Evolutionary conservation across 1,284 basidiomycete genomes (phyloP).

Genomic region (Chalciporus sp.): DNA sequence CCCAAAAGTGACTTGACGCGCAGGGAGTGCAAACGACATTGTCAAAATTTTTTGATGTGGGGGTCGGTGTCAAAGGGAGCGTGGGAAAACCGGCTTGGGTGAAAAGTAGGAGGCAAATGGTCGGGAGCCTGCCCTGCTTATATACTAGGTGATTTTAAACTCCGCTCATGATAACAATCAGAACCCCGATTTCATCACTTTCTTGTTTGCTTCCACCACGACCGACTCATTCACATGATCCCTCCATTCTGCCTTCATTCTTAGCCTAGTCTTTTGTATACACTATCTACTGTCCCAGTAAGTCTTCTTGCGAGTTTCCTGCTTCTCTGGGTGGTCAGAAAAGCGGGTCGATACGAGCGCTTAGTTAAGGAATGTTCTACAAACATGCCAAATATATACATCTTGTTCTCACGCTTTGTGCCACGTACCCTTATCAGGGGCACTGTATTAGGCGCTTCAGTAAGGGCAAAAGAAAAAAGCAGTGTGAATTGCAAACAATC

Average conservation of each 20-base stretch:
- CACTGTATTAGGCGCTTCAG: too few relatives aligned
- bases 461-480: too few relatives aligned
- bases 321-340: neutral
- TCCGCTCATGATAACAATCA: conserved; percentile 31
- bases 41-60: conserved; percentile 20
- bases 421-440: neutral
- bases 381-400: conserved; percentile 20
- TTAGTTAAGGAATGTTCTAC: conserved; percentile 28
- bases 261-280: neutral
- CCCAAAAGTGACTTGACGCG: conserved; percentile 76
- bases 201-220: conserved; percentile 31
- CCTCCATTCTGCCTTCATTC: conserved; percentile 4
- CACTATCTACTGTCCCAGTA: neutral
- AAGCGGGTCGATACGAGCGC: neutral
- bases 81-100: conserved; percentile 35
- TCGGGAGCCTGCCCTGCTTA: conserved; percentile 22
- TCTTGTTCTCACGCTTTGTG: conserved; percentile 11
- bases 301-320: neutral
- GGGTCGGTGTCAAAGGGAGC: conserved; percentile 23
- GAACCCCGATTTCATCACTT: conserved; percentile 9
- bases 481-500: too few relatives aligned
- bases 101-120: conserved; percentile 20
- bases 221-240: conserved; percentile 11
- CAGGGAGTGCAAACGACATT: conserved; percentile 74
- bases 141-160: conserved; percentile 33